Evolutionary conservation across 768 basidiomycete genomes (phyloP).

Genomic region (Rhodotorula toruloides): DNA sequence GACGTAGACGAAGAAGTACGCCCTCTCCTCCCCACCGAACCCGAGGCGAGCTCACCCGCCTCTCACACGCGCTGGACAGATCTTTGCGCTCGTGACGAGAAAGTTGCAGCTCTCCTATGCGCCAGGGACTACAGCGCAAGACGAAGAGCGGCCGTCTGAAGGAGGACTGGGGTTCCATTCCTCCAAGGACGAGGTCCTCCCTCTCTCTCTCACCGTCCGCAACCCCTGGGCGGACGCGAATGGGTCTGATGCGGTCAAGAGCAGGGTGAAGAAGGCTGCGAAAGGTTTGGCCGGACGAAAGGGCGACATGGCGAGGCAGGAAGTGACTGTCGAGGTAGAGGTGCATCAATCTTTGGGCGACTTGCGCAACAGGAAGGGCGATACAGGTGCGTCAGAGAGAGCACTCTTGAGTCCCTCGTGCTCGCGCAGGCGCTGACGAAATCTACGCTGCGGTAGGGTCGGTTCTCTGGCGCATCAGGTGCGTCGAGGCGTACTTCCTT

Average conservation of each 20-base stretch:
- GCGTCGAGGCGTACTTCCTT: no score
- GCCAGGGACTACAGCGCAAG: no score
- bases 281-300: no score
- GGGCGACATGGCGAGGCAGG: neutral
- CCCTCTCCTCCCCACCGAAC: neutral
- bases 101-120: slow-evolving; percentile 23
- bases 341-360: slow-evolving; percentile 13
- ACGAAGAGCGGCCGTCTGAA: no score
- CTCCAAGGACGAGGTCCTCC: neutral
- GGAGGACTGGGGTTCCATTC: slow-evolving; percentile 4
- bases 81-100: slow-evolving; percentile 27
- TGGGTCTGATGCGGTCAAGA: neutral
- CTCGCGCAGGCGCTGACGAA: no score
- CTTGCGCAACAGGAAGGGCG: slow-evolving; percentile 20
- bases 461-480: slow-evolving; percentile 28
- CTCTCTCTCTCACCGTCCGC: neutral
- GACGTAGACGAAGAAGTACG: slow-evolving; percentile 35
- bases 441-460: slow-evolving; percentile 7
- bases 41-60: no score
- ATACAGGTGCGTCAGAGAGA: slow-evolving; percentile 26
- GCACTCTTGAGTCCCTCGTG: no score
- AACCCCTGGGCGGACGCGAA: neutral
- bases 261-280: neutral
- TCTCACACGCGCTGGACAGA: slow-evolving; percentile 7
- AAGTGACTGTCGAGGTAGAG: slow-evolving; percentile 21